A percentile compares a stretch with the other conserved stretches of the same genome.
Evolutionary conservation across 768 basidiomycete species (phyloP).

Genomic region (Mycena latifolia): DNA sequence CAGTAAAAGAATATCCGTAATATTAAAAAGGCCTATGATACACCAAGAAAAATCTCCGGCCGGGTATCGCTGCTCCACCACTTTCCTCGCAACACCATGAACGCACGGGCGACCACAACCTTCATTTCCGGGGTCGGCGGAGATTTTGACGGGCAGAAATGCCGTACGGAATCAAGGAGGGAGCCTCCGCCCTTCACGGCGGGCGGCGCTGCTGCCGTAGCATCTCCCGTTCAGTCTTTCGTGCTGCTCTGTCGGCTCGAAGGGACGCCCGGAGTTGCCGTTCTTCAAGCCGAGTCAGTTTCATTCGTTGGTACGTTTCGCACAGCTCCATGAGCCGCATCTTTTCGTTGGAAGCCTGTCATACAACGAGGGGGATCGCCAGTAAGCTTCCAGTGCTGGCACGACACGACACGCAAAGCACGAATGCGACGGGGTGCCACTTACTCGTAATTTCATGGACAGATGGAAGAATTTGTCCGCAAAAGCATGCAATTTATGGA

Average conservation of each 20-base stretch:
- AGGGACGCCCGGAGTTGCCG: conserved; percentile 30
- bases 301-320: conserved; percentile 33
- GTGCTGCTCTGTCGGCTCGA: conserved; percentile 36
- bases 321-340: conserved; percentile 38
- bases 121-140: conserved; percentile 29
- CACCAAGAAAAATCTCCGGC: conserved; percentile 15
- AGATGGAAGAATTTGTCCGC: conserved; percentile 38
- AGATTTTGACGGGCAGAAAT: conserved; percentile 6
- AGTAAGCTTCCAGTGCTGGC: conserved; percentile 13
- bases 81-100: conserved; percentile 11
- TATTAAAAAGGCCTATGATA: conserved; percentile 13
- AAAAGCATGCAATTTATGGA: conserved; percentile 37
- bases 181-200: conserved; percentile 25
- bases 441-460: conserved; percentile 30
- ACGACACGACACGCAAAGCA: conserved; percentile 12
- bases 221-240: conserved; percentile 33
- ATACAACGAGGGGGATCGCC: conserved; percentile 1
- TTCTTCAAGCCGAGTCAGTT: conserved; percentile 28
- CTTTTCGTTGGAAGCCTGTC: conserved; percentile 38
- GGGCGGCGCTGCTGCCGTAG: conserved; percentile 33
- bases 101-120: neutral
- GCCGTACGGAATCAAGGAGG: conserved; percentile 17
- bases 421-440: conserved; percentile 5
- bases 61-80: conserved; percentile 15
- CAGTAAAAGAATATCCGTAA: conserved; percentile 1